Base-by-base conservation (phyloP, 192 early-diverging fungal species). In the Coemansia sp. region DNA sequence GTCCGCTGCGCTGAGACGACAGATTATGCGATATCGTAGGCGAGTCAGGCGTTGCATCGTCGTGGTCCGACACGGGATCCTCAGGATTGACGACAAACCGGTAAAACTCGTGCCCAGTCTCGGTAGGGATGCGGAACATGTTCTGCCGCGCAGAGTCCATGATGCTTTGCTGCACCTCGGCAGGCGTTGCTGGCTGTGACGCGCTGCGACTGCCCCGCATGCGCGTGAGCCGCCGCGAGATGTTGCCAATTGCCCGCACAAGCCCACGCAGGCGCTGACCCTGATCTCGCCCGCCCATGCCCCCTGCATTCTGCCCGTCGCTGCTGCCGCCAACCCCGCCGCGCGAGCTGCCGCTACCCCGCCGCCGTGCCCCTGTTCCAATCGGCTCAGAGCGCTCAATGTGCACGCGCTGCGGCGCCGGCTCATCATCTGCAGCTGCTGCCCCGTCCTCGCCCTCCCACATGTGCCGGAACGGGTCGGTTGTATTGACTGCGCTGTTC, bases 121-220 rank as follows among this genome's bases (percentile, higher is more conserved):
- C 68, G 38, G 48, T 59, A 22, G 71, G 77, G 14, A 65, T 47
- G 3, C 61, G 27, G 21, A 71, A 25, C 68, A 74, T 70, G 58
- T 74, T 71, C 9, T 67, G 71, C 8, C 65, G 61, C 5, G 65
- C 68, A 18, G 77, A 74, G 24, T 70, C 68, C 6, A 71, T 28
- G 22, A 80, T 74, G 54, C 77, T 74, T 26, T 57, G 71, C 10
- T 65, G 68, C 52, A 74, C 64, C 54, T 80, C 77, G 5, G 68
- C 68, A 1, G 68, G 68, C 30, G 77, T 80, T 12, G 77, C 77
- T 7, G 77, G 77, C 68, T 80, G 77, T 44, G 77, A 80, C 4
- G 77, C 60, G 50, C 77, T 80, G 68, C 77, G 64, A 24, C 64
- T 57, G 10, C 72, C 60, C 47, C 77, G 60, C 7, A 80, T 80